Evolutionary conservation across 1,139 yeast genomes (phyloP).

Genomic region (Candida tunisiensis): DNA sequence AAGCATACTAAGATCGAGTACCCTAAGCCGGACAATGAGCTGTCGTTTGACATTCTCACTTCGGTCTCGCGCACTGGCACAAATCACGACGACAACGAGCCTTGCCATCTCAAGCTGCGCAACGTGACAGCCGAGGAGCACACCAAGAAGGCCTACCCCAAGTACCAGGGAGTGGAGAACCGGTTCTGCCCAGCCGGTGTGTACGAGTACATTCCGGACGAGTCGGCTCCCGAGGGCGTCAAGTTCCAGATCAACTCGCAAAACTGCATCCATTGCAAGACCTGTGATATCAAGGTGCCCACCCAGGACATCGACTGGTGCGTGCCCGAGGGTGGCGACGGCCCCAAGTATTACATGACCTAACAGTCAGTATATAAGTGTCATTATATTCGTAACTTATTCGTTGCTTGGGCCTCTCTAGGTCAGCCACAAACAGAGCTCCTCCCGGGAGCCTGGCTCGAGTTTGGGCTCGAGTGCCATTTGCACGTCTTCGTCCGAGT

Average conservation of each 20-base stretch:
- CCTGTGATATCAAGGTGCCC: constrained; percentile 95
- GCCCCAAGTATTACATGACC: constrained; percentile 83
- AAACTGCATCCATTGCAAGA: constrained; percentile 94
- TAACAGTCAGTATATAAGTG: constrained; percentile 12
- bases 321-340: constrained; percentile 97
- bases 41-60: constrained; percentile 81
- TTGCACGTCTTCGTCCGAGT: constrained; percentile 56
- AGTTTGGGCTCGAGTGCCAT: constrained; percentile 27
- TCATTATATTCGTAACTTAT: no score
- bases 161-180: constrained; percentile 71
- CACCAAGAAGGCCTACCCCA: constrained; percentile 51
- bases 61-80: constrained; percentile 94
- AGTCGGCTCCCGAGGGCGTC: constrained; percentile 39
- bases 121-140: constrained; percentile 55
- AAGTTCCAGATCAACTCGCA: constrained; percentile 87
- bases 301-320: constrained; percentile 88
- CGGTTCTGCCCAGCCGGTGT: constrained; percentile 98
- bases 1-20: constrained; percentile 57
- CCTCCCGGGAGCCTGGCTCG: no score
- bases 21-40: constrained; percentile 84
- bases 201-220: constrained; percentile 76
- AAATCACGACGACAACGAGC: constrained; percentile 87
- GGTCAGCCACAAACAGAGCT: no score
- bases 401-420: no score
- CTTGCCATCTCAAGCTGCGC: constrained; percentile 66